Conservation (phyloP, 2,329 filamentous ascomycete genomes). For the Ophiostoma perfectum region DNA sequence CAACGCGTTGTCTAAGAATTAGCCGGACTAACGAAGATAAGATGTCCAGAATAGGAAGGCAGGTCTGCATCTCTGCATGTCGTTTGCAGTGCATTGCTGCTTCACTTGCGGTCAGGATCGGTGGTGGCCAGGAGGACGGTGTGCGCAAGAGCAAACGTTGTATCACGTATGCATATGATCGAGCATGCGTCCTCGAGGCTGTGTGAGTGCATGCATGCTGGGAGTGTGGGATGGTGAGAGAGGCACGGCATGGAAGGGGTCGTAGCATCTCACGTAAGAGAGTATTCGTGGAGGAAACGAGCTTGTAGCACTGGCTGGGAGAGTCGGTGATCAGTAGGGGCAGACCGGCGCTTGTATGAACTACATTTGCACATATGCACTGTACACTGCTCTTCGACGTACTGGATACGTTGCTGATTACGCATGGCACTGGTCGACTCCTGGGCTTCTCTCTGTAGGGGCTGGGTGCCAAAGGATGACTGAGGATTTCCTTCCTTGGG, state of each 20-base stretch:
- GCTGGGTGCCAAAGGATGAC: neutral
- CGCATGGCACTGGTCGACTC: neutral
- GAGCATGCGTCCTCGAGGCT: neutral
- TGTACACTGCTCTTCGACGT: too few relatives aligned
- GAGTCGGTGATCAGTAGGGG: too few relatives aligned
- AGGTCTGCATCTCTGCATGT: constrained; percentile 7
- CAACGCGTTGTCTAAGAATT: neutral
- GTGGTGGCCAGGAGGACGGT: neutral
- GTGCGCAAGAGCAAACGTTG: neutral
- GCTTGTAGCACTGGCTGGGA: too few relatives aligned
- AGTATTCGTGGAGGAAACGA: too few relatives aligned
- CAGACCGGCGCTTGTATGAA: neutral
- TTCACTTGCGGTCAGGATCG: constrained; percentile 15
- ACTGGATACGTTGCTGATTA: too few relatives aligned
- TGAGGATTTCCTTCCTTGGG: neutral
- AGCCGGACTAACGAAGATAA: neutral
- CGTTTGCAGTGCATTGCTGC: constrained; percentile 9
- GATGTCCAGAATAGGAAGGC: constrained; percentile 9
- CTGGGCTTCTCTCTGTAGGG: neutral
- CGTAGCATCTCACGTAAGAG: too few relatives aligned
- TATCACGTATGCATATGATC: neutral
- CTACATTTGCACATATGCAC: neutral
- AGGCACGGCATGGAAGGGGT: too few relatives aligned
- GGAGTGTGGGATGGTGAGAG: too few relatives aligned
- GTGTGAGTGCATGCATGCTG: neutral